phyloP scores from a whole-genome alignment of 768 basidiomycete species.

The Kwoniella pini region DNA sequence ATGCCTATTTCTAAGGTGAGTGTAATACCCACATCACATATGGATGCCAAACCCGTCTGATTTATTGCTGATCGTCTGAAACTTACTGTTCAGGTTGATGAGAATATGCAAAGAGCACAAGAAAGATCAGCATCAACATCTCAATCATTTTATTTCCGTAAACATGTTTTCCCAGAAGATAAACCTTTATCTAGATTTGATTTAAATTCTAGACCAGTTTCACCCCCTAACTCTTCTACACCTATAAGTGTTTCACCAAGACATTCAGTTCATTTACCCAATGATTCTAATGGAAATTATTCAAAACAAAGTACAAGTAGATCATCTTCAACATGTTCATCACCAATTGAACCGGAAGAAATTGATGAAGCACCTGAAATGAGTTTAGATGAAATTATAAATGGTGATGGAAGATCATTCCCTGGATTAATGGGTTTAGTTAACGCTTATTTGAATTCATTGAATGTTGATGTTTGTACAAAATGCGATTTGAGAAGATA shows the following conservation, averaged over 20 bases:
- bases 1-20: conserved; percentile 91
- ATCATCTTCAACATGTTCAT: conserved; percentile 25
- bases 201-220: conserved; percentile 41
- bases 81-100: conserved; percentile 71
- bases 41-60: background rate
- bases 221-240: conserved; percentile 24
- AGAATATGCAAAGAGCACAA: conserved; percentile 93
- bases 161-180: conserved; percentile 70
- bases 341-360: conserved; percentile 33
- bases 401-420: conserved; percentile 77
- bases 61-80: background rate
- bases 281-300: background rate
- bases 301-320: background rate
- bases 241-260: conserved; percentile 10
- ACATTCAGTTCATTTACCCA: background rate
- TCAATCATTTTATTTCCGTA: conserved; percentile 88
- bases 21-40: background rate
- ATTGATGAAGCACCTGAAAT: conserved; percentile 88
- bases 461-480: conserved; percentile 70
- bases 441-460: conserved; percentile 77
- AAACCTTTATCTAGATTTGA: conserved; percentile 45
- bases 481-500: conserved; percentile 70
- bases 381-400: conserved; percentile 88
- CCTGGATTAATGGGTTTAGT: conserved; percentile 81
- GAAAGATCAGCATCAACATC: conserved; percentile 70